Evolutionary conservation across 1,139 yeast species (phyloP).

Genomic region (Geotrichum europaeum): DNA sequence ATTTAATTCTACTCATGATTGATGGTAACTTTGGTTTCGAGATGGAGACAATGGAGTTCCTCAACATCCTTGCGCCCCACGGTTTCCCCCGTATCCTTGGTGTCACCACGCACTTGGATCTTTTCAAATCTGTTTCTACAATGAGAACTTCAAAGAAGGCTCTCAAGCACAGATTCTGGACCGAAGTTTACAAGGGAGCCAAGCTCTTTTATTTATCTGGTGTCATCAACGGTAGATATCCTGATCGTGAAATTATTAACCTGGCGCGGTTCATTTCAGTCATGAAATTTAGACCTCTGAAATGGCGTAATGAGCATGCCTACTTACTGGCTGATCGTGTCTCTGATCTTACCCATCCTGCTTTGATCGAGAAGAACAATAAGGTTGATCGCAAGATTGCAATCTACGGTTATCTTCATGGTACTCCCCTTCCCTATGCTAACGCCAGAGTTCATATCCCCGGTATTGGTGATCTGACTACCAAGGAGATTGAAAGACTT

Average conservation of each 20-base stretch:
- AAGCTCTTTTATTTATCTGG: conserved; percentile 92
- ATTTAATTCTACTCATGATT: conserved; percentile 76
- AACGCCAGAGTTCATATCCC: conserved; percentile 87
- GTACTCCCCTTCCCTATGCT: conserved; percentile 72
- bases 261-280: conserved; percentile 89
- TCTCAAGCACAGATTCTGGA: conserved; percentile 94
- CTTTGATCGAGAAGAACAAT: conserved; percentile 65
- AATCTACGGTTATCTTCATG: conserved; percentile 89
- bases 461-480: conserved; percentile 86
- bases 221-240: conserved; percentile 94
- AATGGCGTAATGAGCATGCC: conserved; percentile 99
- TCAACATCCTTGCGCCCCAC: conserved; percentile 93
- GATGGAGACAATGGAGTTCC: conserved; percentile 99
- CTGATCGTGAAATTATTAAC: conserved; percentile 91
- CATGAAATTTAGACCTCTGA: conserved; percentile 95
- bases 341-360: conserved; percentile 94
- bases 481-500: conserved; percentile 71
- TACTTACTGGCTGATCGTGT: conserved; percentile 86
- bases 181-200: conserved; percentile 98
- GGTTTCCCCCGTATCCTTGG: conserved; percentile 98
- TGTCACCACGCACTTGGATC: conserved; percentile 90
- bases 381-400: conserved; percentile 88
- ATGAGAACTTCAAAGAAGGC: conserved; percentile 88
- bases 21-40: conserved; percentile 98
- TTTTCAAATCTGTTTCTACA: conserved; percentile 84